Conservation (phyloP, 2,329 filamentous ascomycete species). For the Blastomyces gilchristii region DNA sequence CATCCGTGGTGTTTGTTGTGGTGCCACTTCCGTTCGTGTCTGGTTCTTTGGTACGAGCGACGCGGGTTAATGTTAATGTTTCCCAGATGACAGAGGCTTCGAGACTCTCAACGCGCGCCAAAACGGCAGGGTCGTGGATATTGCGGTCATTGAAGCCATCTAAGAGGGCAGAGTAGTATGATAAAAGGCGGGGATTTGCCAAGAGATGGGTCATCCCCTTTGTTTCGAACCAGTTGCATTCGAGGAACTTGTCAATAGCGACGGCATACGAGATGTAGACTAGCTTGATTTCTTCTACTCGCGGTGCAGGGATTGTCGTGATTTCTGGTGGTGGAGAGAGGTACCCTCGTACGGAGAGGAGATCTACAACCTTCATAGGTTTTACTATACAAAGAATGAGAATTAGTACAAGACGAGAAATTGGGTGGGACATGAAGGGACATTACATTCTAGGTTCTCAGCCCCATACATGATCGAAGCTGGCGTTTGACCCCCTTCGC, state of each 20-base stretch:
- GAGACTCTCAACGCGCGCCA: constrained; percentile 39
- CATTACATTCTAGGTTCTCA: constrained; percentile 32
- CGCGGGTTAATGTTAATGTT: constrained; percentile 45
- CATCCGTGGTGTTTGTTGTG: constrained; percentile 33
- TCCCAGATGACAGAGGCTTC: constrained; percentile 53
- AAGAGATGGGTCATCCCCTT: constrained; percentile 46
- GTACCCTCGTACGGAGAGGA: constrained; percentile 54
- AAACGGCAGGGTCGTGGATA: constrained; percentile 28
- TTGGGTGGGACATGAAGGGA: background rate
- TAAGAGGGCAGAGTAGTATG: constrained; percentile 58
- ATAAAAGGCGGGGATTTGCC: constrained; percentile 49
- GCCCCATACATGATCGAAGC: constrained; percentile 5
- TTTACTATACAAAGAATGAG: constrained; percentile 40
- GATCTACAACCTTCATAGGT: constrained; percentile 63
- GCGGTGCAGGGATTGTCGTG: constrained; percentile 36
- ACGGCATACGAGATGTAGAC: constrained; percentile 68
- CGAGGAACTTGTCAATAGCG: constrained; percentile 64
- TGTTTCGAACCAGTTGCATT: constrained; percentile 69
- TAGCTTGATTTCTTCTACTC: constrained; percentile 57
- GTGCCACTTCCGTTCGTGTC: constrained; percentile 29
- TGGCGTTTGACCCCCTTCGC: constrained; percentile 3
- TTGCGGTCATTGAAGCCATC: constrained; percentile 35
- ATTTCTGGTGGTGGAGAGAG: constrained; percentile 48
- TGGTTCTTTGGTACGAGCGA: constrained; percentile 22
- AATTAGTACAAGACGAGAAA: constrained; percentile 33